Percentiles rank a stretch among this genome's conserved stretches.
These are phyloP conservation scores for Yarrowia bubula DNA, from an alignment of 805 yeast species.

Conservation along the genomic window DNA sequence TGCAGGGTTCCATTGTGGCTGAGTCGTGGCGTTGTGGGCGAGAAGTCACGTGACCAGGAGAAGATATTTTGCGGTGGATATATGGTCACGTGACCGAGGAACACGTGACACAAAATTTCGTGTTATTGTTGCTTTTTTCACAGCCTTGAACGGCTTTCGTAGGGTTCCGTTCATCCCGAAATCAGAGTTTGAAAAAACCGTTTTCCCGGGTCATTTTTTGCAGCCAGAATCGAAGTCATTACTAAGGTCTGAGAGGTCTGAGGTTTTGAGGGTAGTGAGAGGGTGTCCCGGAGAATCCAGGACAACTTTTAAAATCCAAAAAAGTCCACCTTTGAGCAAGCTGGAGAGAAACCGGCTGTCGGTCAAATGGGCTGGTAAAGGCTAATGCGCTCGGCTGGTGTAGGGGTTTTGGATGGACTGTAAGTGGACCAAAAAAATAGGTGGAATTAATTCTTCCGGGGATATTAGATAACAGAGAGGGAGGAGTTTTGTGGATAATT, in stretches of 20 bases:
- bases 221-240: too few relatives aligned
- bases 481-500: neutral
- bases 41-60: neutral
- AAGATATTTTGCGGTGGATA: too few relatives aligned
- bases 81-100: neutral
- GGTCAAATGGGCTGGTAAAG: neutral
- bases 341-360: neutral
- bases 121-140: neutral
- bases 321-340: too few relatives aligned
- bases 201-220: slow-evolving; percentile 3
- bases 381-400: neutral
- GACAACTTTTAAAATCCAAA: neutral
- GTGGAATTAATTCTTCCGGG: neutral
- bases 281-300: too few relatives aligned
- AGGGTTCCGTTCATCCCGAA: neutral
- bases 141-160: neutral
- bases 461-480: too few relatives aligned
- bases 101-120: neutral
- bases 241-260: too few relatives aligned
- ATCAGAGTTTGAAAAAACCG: neutral
- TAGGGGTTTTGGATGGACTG: neutral
- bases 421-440: neutral
- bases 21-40: neutral
- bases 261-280: too few relatives aligned
- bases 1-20: neutral